phyloP scores from a whole-genome alignment of 371 early-diverging fungal species.

The Mucor racemosus region DNA sequence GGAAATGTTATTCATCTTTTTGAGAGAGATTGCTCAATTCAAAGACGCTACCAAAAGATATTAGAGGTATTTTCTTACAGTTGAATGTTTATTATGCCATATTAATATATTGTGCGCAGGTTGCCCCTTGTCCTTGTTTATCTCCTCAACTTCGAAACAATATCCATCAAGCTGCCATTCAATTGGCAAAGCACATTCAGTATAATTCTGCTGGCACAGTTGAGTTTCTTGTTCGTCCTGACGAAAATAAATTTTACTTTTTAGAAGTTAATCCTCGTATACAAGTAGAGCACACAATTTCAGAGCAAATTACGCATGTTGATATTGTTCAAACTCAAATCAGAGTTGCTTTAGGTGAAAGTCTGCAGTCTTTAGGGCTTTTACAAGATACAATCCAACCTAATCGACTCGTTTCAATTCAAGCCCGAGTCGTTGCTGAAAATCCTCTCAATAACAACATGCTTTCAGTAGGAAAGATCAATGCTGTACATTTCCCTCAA shows the following conservation, averaged over 20 bases:
- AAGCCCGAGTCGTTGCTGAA: slow-evolving; percentile 51
- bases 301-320: slow-evolving; percentile 90
- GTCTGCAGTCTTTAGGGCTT: slow-evolving; percentile 23
- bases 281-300: slow-evolving; percentile 52
- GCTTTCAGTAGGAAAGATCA: slow-evolving; percentile 45
- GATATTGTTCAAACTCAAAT: slow-evolving; percentile 69
- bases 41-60: slow-evolving; percentile 87
- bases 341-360: slow-evolving; percentile 38
- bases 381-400: slow-evolving; percentile 17
- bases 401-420: slow-evolving; percentile 40
- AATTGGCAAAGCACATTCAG: slow-evolving; percentile 28
- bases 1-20: slow-evolving; percentile 80
- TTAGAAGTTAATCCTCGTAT: slow-evolving; percentile 42
- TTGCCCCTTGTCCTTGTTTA: slow-evolving; percentile 49
- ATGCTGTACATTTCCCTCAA: slow-evolving; percentile 29
- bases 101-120: background rate
- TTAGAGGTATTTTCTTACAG: slow-evolving; percentile 59
- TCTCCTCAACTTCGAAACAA: slow-evolving; percentile 20
- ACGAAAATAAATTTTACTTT: slow-evolving; percentile 41
- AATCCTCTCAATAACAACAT: slow-evolving; percentile 44
- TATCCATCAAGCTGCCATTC: slow-evolving; percentile 37
- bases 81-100: background rate
- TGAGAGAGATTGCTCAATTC: slow-evolving; percentile 88
- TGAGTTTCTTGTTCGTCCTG: slow-evolving; percentile 74
- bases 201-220: slow-evolving; percentile 73